Conservation (phyloP, 352 stramenopile genomes). For the Pythium myriotylum region DNA sequence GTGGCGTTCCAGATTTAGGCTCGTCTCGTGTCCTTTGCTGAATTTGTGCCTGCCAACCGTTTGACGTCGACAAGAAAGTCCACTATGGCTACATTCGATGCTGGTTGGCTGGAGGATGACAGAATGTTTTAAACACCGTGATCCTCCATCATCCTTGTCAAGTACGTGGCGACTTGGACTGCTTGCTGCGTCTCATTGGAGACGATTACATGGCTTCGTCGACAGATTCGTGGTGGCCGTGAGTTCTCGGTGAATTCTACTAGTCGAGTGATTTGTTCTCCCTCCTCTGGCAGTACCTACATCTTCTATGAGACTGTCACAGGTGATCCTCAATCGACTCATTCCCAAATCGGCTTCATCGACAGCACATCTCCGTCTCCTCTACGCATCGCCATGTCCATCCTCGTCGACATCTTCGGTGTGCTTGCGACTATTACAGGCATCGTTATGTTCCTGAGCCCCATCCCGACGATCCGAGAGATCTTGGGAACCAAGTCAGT, state of each 20-base stretch:
- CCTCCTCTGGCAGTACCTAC: no score
- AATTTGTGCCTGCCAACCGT: no score
- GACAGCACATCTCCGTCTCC: constrained; percentile 12
- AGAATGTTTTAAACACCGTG: neutral
- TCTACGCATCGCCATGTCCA: constrained; percentile 1
- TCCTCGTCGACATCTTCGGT: constrained; percentile 20
- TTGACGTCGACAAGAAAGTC: no score
- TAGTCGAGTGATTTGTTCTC: neutral
- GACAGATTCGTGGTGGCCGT: neutral
- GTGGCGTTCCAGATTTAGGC: no score
- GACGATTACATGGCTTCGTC: neutral
- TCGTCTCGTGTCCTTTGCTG: no score
- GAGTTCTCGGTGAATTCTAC: neutral
- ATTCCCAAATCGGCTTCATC: constrained; percentile 7
- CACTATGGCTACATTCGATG: neutral
- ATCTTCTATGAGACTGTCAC: no score
- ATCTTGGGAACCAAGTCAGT: no score
- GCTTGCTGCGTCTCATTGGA: neutral
- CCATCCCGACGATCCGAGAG: constrained; percentile 35
- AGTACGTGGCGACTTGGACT: neutral
- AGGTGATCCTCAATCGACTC: no score
- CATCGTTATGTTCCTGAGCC: constrained; percentile 38
- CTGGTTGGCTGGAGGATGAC: neutral
- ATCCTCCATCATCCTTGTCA: neutral
- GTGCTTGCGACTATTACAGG: constrained; percentile 27